Percentiles rank a stretch among this genome's conserved stretches.
phyloP scores from a whole-genome alignment of 768 basidiomycete species.

The Leccinum rimulosum region DNA sequence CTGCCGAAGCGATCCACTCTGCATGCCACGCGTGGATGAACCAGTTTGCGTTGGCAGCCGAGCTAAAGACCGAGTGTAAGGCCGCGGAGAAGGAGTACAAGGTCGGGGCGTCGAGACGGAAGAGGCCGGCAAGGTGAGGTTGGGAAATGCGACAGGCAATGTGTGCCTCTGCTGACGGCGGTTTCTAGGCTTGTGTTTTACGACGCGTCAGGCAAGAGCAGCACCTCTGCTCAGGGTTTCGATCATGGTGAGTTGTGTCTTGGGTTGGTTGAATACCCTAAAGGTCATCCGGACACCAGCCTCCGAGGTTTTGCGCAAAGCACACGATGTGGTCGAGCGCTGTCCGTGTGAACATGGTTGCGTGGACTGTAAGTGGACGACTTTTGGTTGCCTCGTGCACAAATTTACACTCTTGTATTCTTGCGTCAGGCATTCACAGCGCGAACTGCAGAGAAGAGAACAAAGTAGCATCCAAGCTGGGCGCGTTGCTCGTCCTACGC shows the following conservation, averaged over 20 bases:
- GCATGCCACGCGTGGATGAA: conserved; percentile 85
- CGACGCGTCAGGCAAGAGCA: conserved; percentile 67
- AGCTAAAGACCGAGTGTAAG: conserved; percentile 83
- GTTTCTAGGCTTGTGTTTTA: conserved; percentile 71
- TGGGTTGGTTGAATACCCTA: not conserved
- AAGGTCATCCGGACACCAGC: conserved; percentile 34
- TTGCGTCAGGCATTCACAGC: conserved; percentile 59
- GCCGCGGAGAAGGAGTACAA: conserved; percentile 72
- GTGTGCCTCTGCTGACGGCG: not conserved
- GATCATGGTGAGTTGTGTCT: conserved; percentile 58
- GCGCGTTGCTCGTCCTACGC: conserved; percentile 67
- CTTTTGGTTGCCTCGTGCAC: not conserved
- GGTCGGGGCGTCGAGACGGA: conserved; percentile 47
- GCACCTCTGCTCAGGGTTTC: conserved; percentile 75
- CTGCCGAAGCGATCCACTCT: conserved; percentile 81
- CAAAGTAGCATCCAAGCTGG: conserved; percentile 68
- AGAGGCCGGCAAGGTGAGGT: conserved; percentile 53
- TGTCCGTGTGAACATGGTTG: conserved; percentile 77
- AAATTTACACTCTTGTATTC: not conserved
- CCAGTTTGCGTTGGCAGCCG: conserved; percentile 63
- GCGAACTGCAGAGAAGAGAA: conserved; percentile 67
- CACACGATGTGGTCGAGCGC: conserved; percentile 50
- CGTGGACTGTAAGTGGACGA: conserved; percentile 50
- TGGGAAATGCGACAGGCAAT: not conserved
- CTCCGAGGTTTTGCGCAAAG: conserved; percentile 55